Evolutionary conservation across 495 filamentous ascomycete genomes (phyloP).

Genomic region (Penicillium odoratum): DNA sequence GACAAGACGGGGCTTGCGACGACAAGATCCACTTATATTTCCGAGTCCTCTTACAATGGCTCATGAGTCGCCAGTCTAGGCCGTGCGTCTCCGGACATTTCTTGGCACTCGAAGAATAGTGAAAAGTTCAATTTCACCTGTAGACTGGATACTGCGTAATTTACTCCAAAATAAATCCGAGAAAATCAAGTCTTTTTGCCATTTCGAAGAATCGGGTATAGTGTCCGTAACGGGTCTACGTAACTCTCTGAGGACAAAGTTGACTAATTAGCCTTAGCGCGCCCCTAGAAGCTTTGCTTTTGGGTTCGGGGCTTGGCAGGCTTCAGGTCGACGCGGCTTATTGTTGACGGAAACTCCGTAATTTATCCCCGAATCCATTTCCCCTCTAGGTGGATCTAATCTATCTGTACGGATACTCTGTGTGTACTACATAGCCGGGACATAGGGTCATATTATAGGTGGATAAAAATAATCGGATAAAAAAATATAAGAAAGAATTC

Average conservation of each 20-base stretch:
- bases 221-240: slow-evolving; percentile 3
- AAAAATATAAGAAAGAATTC: neutral
- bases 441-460: neutral
- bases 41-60: slow-evolving; percentile 13
- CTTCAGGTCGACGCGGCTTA: neutral
- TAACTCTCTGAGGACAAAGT: neutral
- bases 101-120: neutral
- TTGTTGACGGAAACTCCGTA: neutral
- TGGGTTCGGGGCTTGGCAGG: neutral
- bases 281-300: neutral
- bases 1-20: slow-evolving; percentile 21
- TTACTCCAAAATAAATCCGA: neutral
- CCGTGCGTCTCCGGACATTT: slow-evolving; percentile 1
- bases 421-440: too few species aligned
- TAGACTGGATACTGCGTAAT: too few species aligned
- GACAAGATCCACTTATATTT: slow-evolving; percentile 22
- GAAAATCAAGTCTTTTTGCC: neutral
- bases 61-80: slow-evolving; percentile 1
- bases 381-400: neutral
- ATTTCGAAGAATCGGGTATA: neutral
- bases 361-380: neutral
- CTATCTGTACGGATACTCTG: too few species aligned
- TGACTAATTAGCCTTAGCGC: neutral
- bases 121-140: too few species aligned
- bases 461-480: neutral